Base-by-base conservation (phyloP, 2,329 filamentous ascomycete species). In the Colletotrichum orchidophilum region DNA sequence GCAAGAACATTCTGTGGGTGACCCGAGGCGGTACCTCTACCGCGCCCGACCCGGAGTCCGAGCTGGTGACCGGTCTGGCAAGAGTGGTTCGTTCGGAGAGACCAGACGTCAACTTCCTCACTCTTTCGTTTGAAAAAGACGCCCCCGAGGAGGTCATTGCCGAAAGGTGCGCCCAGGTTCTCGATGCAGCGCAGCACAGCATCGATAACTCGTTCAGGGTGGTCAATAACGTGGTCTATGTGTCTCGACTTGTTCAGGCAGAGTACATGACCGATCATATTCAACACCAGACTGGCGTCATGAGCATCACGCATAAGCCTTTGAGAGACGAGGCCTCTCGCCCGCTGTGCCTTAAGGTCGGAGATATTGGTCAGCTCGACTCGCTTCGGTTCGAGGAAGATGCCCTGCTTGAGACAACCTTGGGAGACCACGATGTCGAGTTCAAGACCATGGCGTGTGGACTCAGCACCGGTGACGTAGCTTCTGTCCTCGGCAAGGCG, bases 391-490 rank as follows among this genome's bases (percentile, higher is more conserved):
- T 76, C 62, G 71, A 75, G 49, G 76, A 79, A 18, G 72, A 77
- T 12, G 31, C 73, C 21, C 53, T 73, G 12, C 66, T 70, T 24
- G 73, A 76, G 9, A 52, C 73, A 5, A 74, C 79, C 5, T 63
- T 84, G 21, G 76, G 75, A 0, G 76, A 74, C 0, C 77, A 81
- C 31, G 78, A 84, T 33, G 75, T 86, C 6, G 83, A 85, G 71
- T 79, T 86, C 63, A 79, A 82, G 66, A 78, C 84, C 18, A 80
- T 79, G 46, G 82, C 82, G 8, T 78, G 82, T 1, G 83, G 83
- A 0, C 75, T 87, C 65, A 87, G 83, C 74, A 83, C 83, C 73
- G 79, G 79, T 26, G 86, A 88, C 69, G 77, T 84, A 0, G 77
- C 66, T 80, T 82, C 26, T 77, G 80, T 35, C 2, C 76, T 76